These are phyloP conservation scores for Fusarium sp. DNA, from an alignment of 2,329 filamentous ascomycete genomes.

Conservation along the genomic window DNA sequence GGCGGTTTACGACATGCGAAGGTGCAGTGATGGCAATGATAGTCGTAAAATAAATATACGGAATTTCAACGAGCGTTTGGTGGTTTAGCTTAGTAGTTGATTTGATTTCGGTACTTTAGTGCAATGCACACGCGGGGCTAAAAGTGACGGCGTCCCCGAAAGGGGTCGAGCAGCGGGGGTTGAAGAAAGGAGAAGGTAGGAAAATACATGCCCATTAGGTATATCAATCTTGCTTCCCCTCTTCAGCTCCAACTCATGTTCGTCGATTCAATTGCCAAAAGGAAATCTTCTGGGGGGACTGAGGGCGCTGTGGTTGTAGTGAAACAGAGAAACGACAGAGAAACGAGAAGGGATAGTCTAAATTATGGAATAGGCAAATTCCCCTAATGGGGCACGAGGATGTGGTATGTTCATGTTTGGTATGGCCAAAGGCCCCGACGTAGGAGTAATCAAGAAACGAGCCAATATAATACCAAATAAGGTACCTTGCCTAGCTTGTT, in stretches of 20 bases:
- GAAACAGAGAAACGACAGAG: neutral
- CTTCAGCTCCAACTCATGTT: conserved; percentile 24
- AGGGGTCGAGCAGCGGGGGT: conserved; percentile 18
- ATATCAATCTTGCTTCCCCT: conserved; percentile 9
- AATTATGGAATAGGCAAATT: neutral
- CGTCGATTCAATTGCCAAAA: neutral
- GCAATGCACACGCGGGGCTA: conserved; percentile 24
- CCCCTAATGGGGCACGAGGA: neutral
- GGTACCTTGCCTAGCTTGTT: neutral
- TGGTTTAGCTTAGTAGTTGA: conserved; percentile 7
- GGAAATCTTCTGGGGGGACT: neutral
- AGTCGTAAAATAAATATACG: neutral
- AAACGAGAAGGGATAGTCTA: neutral
- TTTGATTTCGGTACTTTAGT: conserved; percentile 9
- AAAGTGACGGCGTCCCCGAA: conserved; percentile 28
- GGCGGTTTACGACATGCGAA: conserved; percentile 31
- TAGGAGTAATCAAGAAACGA: neutral
- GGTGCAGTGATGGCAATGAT: neutral
- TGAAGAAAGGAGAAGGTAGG: neutral
- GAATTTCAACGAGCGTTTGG: conserved; percentile 8
- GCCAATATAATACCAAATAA: neutral
- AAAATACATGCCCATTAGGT: neutral
- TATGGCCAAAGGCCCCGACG: neutral
- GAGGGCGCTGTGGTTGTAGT: neutral
- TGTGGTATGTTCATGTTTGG: conserved; percentile 1